A percentile compares a stretch with the other conserved stretches of the same genome.
Evolutionary conservation across 495 filamentous ascomycete genomes (phyloP).

Genomic region (Elaphomyces granulatus): DNA sequence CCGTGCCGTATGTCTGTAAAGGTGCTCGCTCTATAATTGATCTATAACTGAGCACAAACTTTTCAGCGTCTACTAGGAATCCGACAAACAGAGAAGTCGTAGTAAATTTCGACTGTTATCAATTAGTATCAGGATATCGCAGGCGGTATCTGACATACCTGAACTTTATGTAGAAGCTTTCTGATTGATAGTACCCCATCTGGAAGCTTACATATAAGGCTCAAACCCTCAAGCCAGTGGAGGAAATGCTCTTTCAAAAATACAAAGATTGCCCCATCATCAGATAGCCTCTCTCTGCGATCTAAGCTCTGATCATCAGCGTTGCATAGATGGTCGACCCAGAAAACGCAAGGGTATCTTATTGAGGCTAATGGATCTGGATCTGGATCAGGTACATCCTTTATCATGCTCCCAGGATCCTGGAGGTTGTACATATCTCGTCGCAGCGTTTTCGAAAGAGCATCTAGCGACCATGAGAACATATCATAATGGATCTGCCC

Average conservation of each 20-base stretch:
- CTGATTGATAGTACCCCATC: not conserved
- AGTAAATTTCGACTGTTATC: too few relatives aligned
- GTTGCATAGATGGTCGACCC: slow-evolving; percentile 25
- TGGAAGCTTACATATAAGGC: slow-evolving; percentile 7
- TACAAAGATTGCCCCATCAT: not conserved
- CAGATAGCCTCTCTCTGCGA: not conserved
- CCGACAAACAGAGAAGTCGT: too few relatives aligned
- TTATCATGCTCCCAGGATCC: not conserved
- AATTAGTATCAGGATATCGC: too few relatives aligned
- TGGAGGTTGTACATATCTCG: slow-evolving; percentile 11
- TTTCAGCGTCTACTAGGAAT: too few relatives aligned
- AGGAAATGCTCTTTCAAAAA: slow-evolving; percentile 20
- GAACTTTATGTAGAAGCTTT: too few relatives aligned
- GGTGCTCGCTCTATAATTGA: too few relatives aligned
- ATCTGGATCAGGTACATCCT: not conserved
- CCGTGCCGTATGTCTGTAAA: too few relatives aligned
- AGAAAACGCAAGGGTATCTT: slow-evolving; percentile 23
- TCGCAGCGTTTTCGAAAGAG: slow-evolving; percentile 6
- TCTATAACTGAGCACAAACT: too few relatives aligned
- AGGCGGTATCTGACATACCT: too few relatives aligned
- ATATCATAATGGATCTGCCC: slow-evolving; percentile 16
- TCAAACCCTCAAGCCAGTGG: slow-evolving; percentile 25
- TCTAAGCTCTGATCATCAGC: not conserved
- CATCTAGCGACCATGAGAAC: slow-evolving; percentile 14
- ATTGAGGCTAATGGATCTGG: slow-evolving; percentile 10